Base-by-base conservation (phyloP, 2,329 filamentous ascomycete genomes). In the Aschersonia sp. region DNA sequence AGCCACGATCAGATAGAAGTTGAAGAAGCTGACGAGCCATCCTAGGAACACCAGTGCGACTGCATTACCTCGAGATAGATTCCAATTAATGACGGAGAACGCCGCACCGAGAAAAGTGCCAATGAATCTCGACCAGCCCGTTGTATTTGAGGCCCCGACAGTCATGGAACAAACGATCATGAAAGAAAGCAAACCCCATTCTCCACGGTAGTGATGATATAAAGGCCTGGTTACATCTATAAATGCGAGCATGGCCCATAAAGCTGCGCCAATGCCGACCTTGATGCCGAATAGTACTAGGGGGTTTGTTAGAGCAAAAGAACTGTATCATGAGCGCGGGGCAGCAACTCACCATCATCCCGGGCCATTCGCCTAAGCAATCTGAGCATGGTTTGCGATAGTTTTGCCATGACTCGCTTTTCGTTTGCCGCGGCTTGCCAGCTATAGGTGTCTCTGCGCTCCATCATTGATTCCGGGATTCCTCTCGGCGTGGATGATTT, bases 151-250 rank as follows among this genome's bases (percentile, higher is more conserved):
- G 6, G 88, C 86, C 22, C 89, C 89, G 31, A 95, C 87, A 0
- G 88, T 95, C 87, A 94, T 95, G 31, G 84, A 87, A 62, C 87
- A 94, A 29, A 95, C 89, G 59, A 94, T 78, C 88, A 95, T 95
- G 67, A 94, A 95, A 0, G 87, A 92, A 45, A 95, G 66, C 5
- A 95, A 71, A n/a, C 89, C 89, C 89, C 89, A 95, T 68, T 95
- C 89, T 32, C 88, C 87, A 56, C 88, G 75, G 83, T 87, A 95
- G 55, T 84, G 82, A 39, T 77, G 73, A 60, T 94, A 95, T 30
- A 82, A 73, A 0, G 83, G 82, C 48, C 86, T 73, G 1, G 86
- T 90, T 9, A 73, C 67, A 1, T 78, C 73, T 31, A 94, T 71
- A 57, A 94, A 95, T 3, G 88, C 81, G 53, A 89, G 83, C 59